Percentiles rank a stretch among this genome's conserved stretches.
phyloP scores from a whole-genome alignment of 2,329 filamentous ascomycete species.

The Epichloe aotearoae region DNA sequence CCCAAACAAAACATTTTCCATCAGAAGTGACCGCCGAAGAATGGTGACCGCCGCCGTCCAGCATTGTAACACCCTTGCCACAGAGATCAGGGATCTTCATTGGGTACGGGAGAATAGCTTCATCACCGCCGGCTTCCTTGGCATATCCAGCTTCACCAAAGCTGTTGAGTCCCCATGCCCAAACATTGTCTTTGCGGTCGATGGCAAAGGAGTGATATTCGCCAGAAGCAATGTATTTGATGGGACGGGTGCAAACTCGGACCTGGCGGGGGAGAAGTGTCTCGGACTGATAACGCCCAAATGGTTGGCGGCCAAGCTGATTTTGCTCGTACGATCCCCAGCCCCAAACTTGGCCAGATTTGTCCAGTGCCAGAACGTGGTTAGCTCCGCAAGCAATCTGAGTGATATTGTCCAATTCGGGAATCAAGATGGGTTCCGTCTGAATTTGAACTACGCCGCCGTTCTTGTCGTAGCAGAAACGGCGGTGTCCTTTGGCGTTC shows the following conservation, averaged over 20 bases:
- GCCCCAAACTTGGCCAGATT: conserved; percentile 49
- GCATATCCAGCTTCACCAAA: conserved; percentile 65
- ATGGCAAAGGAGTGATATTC: conserved; percentile 77
- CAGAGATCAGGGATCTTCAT: conserved; percentile 52
- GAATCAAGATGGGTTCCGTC: conserved; percentile 38
- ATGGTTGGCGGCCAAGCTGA: conserved; percentile 45
- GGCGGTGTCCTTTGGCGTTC: conserved; percentile 3
- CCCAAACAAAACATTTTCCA: conserved; percentile 47
- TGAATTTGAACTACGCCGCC: conserved; percentile 29
- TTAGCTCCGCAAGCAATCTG: conserved; percentile 55
- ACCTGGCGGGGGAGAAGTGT: conserved; percentile 48
- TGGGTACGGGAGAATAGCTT: conserved; percentile 60
- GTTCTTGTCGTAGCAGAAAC: conserved; percentile 43
- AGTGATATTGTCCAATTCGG: conserved; percentile 52
- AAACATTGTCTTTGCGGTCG: conserved; percentile 56
- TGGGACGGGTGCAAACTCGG: conserved; percentile 42
- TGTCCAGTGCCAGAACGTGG: conserved; percentile 56
- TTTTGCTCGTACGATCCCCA: conserved; percentile 63
- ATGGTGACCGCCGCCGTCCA: conserved; percentile 64
- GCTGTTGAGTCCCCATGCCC: conserved; percentile 77
- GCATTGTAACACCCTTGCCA: conserved; percentile 48
- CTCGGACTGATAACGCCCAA: conserved; percentile 50
- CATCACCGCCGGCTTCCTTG: conserved; percentile 36
- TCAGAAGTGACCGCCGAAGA: conserved; percentile 48
- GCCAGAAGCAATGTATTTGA: conserved; percentile 45